Percentiles rank a stretch among this genome's conserved stretches.
These are phyloP conservation scores for Emericellopsis cladophorae DNA, from an alignment of 2,329 filamentous ascomycete genomes.

Conservation along the genomic window DNA sequence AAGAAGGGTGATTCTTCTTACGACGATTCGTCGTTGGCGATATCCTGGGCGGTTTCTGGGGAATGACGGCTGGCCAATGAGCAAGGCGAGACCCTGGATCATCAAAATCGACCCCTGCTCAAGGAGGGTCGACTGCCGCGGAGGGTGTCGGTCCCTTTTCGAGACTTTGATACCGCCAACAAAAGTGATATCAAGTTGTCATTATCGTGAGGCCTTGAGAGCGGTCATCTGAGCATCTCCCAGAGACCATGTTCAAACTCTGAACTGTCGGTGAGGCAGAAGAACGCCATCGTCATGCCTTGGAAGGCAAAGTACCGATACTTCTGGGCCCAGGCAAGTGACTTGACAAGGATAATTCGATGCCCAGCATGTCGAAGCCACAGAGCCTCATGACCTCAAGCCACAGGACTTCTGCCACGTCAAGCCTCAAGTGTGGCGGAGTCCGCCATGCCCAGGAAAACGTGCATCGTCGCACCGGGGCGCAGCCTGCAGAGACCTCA, in stretches of 20 bases:
- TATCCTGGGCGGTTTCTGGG: not conserved
- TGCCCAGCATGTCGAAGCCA: constrained; percentile 6
- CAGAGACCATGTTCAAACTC: not conserved
- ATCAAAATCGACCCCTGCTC: not conserved
- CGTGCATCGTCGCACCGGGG: not conserved
- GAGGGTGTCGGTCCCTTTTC: no score
- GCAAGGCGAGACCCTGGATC: not conserved
- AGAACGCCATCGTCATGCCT: not conserved
- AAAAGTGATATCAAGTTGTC: no score
- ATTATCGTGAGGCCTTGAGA: no score
- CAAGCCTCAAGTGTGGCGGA: constrained; percentile 32
- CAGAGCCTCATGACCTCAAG: constrained; percentile 5
- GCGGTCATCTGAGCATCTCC: not conserved
- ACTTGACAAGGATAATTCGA: constrained; percentile 12
- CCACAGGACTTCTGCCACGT: constrained; percentile 24
- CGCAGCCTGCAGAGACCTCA: constrained; percentile 1
- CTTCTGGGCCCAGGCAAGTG: constrained; percentile 13
- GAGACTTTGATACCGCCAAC: no score
- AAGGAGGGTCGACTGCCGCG: constrained; percentile 1
- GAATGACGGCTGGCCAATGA: constrained; percentile 1
- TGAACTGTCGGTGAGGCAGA: not conserved
- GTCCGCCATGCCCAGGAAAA: constrained; percentile 7
- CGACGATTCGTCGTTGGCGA: constrained; percentile 1
- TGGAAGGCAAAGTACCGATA: constrained; percentile 11
- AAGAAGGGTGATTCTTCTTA: not conserved